phyloP scores from a whole-genome alignment of 768 basidiomycete genomes.

The Calocera cornea region DNA sequence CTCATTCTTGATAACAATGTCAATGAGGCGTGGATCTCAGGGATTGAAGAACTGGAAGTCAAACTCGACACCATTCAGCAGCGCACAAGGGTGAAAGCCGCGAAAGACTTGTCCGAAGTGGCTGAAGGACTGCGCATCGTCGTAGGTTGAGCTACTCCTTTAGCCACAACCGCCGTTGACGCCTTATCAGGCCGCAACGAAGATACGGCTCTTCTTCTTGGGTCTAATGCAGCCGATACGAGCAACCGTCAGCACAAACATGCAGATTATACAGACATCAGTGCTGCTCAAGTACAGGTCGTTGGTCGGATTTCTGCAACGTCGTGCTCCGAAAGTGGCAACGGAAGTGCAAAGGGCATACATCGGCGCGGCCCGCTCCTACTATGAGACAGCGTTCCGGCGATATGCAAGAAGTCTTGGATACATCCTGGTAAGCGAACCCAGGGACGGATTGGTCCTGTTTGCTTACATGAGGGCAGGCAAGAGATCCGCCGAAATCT shows the following conservation, averaged over 20 bases:
- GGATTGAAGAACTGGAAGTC: slow-evolving; percentile 67
- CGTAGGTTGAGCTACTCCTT: slow-evolving; percentile 33
- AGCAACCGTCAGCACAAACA: slow-evolving; percentile 72
- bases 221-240: slow-evolving; percentile 71
- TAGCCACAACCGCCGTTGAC: not conserved
- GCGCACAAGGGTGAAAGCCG: slow-evolving; percentile 73
- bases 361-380: slow-evolving; percentile 64
- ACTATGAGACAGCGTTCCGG: slow-evolving; percentile 91
- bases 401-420: slow-evolving; percentile 74
- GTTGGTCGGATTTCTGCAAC: slow-evolving; percentile 72
- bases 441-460: not conserved
- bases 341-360: slow-evolving; percentile 82
- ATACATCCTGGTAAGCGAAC: slow-evolving; percentile 49
- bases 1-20: slow-evolving; percentile 75
- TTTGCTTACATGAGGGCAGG: not conserved
- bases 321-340: slow-evolving; percentile 69
- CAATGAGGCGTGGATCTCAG: slow-evolving; percentile 75
- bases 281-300: slow-evolving; percentile 70
- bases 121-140: slow-evolving; percentile 79
- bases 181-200: slow-evolving; percentile 59
- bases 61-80: slow-evolving; percentile 53
- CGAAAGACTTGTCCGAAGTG: slow-evolving; percentile 68
- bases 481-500: not conserved
- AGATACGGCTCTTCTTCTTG: slow-evolving; percentile 76
- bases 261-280: slow-evolving; percentile 83